Conservation (phyloP, 1,284 basidiomycete genomes). For the Uromyces viciae-fabae region DNA sequence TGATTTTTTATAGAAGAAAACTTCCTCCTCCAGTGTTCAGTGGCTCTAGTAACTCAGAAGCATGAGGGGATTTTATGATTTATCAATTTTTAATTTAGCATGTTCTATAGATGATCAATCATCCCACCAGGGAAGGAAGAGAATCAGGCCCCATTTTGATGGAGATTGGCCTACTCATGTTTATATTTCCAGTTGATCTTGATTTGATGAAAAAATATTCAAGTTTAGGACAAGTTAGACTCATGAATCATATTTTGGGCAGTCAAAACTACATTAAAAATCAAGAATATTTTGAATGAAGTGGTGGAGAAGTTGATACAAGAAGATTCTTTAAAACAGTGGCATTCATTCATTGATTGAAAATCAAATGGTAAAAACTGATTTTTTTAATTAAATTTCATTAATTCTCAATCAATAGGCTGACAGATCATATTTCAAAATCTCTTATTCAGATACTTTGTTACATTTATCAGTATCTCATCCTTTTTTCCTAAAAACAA, state of each 20-base stretch:
- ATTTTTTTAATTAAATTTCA: not conserved
- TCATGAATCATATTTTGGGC: not conserved
- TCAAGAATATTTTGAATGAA: not conserved
- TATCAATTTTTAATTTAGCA: not conserved
- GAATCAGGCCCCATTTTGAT: slow-evolving; percentile 69
- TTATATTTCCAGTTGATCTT: slow-evolving; percentile 63
- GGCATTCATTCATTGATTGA: not conserved
- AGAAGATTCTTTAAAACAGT: not conserved
- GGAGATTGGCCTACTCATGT: slow-evolving; percentile 74
- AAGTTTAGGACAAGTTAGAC: too few species aligned
- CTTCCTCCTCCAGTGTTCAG: not conserved
- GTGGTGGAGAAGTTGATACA: not conserved
- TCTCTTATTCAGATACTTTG: not conserved
- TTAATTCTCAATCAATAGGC: too few species aligned
- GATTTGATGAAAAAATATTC: too few species aligned
- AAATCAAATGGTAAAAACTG: not conserved
- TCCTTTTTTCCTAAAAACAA: not conserved
- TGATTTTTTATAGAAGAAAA: not conserved
- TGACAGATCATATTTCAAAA: too few species aligned
- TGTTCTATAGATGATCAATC: slow-evolving; percentile 59
- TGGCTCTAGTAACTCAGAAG: not conserved
- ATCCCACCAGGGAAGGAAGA: slow-evolving; percentile 71
- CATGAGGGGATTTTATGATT: not conserved
- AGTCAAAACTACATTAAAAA: too few species aligned
- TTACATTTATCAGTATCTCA: not conserved